Percentiles rank a stretch among this genome's conserved stretches.
These are phyloP conservation scores for Stylosanthes scabra DNA, from an alignment of 331 rosid species.

Conservation along the genomic window DNA sequence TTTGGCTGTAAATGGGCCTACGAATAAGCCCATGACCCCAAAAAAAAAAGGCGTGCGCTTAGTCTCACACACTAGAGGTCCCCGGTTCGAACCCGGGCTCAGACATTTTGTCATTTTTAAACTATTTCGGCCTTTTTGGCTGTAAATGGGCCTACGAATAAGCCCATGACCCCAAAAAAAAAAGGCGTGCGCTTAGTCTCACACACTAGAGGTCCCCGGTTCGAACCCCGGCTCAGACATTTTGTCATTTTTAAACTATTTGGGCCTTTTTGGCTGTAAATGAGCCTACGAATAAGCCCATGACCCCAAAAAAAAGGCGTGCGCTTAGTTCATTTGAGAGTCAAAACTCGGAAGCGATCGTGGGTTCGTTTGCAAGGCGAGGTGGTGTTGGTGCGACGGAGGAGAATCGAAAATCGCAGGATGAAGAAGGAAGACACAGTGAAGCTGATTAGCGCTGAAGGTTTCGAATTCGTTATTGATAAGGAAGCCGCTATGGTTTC, in stretches of 20 bases:
- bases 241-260: background rate
- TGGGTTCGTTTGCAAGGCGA: background rate
- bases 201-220: constrained; percentile 79
- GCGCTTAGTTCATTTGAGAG: background rate
- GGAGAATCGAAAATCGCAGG: constrained; percentile 6
- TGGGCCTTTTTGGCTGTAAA: too few species aligned
- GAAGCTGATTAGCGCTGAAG: constrained; percentile 95
- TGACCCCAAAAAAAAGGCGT: too few species aligned
- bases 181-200: constrained; percentile 63
- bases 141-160: background rate
- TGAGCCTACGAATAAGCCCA: too few species aligned
- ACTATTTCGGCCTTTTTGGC: background rate
- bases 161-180: background rate
- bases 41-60: too few species aligned
- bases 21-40: too few species aligned
- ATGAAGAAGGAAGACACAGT: constrained; percentile 91
- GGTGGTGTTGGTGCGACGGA: background rate
- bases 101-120: constrained; percentile 29
- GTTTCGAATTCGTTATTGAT: constrained; percentile 86
- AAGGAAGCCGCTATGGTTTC: constrained; percentile 90
- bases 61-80: constrained; percentile 84
- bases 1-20: background rate
- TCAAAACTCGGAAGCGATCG: background rate
- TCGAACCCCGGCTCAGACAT: constrained; percentile 79
- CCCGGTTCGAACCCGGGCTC: constrained; percentile 82